phyloP scores from a whole-genome alignment of 768 basidiomycete species.

The Sistotremastrum niveocremeum region DNA sequence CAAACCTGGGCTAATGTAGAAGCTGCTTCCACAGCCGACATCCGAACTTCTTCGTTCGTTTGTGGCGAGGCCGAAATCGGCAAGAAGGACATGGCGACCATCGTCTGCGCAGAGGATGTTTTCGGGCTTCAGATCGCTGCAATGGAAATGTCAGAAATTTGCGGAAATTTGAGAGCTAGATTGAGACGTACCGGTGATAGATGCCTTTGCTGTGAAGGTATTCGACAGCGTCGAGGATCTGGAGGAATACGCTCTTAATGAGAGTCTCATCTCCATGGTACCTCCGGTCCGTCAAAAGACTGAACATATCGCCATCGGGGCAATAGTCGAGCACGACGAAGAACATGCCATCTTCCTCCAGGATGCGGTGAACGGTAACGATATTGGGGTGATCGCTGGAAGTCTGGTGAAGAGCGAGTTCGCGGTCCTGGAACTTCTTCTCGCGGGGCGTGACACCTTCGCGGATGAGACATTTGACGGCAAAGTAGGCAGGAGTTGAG shows the following conservation, averaged over 20 bases:
- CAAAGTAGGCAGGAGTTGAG: slow-evolving; percentile 42
- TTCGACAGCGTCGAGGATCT: slow-evolving; percentile 86
- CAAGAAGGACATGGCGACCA: slow-evolving; percentile 69
- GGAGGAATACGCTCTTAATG: slow-evolving; percentile 84
- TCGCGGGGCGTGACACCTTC: slow-evolving; percentile 35
- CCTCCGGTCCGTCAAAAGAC: slow-evolving; percentile 60
- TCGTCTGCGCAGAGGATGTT: slow-evolving; percentile 78
- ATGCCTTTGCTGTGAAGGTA: slow-evolving; percentile 87
- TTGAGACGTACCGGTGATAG: slow-evolving; percentile 47
- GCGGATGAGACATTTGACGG: slow-evolving; percentile 83
- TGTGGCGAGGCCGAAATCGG: slow-evolving; percentile 92
- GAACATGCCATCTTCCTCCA: slow-evolving; percentile 70
- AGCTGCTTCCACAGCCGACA: slow-evolving; percentile 93
- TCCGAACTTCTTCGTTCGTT: slow-evolving; percentile 75
- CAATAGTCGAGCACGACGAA: slow-evolving; percentile 94
- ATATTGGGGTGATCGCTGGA: slow-evolving; percentile 67
- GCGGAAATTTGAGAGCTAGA: too few relatives aligned
- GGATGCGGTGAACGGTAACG: slow-evolving; percentile 77
- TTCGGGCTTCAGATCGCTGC: slow-evolving; percentile 88
- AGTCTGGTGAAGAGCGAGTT: slow-evolving; percentile 70
- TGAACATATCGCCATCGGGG: slow-evolving; percentile 81
- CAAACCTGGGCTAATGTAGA: slow-evolving; percentile 92
- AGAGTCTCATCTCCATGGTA: slow-evolving; percentile 77
- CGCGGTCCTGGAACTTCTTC: slow-evolving; percentile 71
- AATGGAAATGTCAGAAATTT: too few relatives aligned